phyloP scores from a whole-genome alignment of 768 basidiomycete species.

The Tricholoma bakamatsutake region DNA sequence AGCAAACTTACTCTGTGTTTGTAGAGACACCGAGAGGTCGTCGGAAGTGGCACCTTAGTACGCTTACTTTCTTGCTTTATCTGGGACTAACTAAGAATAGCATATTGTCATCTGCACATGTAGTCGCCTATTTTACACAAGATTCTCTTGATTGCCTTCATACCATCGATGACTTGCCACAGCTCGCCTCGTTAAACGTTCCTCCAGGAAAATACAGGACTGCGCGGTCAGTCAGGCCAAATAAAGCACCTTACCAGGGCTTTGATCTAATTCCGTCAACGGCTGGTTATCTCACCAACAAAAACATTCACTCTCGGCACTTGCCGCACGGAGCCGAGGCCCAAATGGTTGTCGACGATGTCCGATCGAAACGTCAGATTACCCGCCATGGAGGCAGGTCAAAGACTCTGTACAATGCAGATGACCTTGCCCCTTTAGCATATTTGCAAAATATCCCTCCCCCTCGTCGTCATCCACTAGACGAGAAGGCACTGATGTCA shows the following conservation, averaged over 20 bases:
- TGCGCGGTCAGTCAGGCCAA: constrained; percentile 47
- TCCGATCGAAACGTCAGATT: background rate
- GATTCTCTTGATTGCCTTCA: constrained; percentile 50
- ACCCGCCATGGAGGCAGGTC: background rate
- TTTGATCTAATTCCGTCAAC: constrained; percentile 7
- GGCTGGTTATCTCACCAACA: background rate
- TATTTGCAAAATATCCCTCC: constrained; percentile 58
- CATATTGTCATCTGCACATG: constrained; percentile 1
- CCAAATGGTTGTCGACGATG: background rate
- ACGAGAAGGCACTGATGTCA: constrained; percentile 65
- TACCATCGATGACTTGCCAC: constrained; percentile 55
- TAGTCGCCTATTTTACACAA: constrained; percentile 76
- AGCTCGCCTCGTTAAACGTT: constrained; percentile 46
- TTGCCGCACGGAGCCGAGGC: background rate
- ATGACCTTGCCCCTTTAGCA: constrained; percentile 53
- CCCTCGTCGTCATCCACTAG: constrained; percentile 60
- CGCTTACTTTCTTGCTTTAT: constrained; percentile 17
- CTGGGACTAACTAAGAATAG: constrained; percentile 2
- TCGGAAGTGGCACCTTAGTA: constrained; percentile 80
- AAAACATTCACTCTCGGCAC: background rate
- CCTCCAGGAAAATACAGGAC: constrained; percentile 60
- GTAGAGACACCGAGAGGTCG: constrained; percentile 61
- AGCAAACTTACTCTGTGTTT: constrained; percentile 78
- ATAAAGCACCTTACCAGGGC: constrained; percentile 13
- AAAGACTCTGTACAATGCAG: constrained; percentile 5